Evolutionary conservation across 306 rosid species (phyloP), one percentile per base, ranked within the genome.

Genomic region (Gastrolobium bilobum): DNA sequence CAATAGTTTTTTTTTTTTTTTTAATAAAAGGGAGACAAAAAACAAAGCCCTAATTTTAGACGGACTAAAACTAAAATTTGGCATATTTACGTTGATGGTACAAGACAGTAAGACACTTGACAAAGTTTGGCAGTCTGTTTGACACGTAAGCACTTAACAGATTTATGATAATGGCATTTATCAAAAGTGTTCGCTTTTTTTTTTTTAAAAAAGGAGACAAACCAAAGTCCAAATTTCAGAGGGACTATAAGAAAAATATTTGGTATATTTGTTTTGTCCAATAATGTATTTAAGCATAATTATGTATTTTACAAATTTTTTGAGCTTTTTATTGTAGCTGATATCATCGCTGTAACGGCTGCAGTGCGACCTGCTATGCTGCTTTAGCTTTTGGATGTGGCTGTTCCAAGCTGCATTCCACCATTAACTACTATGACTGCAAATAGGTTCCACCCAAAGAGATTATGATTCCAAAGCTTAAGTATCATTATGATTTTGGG

Each of bases 401-500:
- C 31, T 48, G 5, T 13, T 68, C 58, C 58, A 68, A 0, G 5
- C 47, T 7, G 6, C 20, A 35, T 71, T 50, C 31, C 14, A 53
- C 15, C 26, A 6, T 7, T 37, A 15, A n/a, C 20, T 44, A 56
- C 60, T 29, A 35, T 57, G 68, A 31, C 56, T 29, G 9, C 20
- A 71, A 50, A 51, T 63, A 52, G 40, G 56, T 50, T 59, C 63
- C 77, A 47, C 14, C 43, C 71, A 44, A 58, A 2, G 56, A 39
- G 14, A 34, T 52, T 71, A 13, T 39, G 78, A 38, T 72, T 44
- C 73, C 39, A 53, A 52, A 50, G 66, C 78, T 39, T 46, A 1
- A 7, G n/a, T 79, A 10, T 79, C 42, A 4, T 13, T 68, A 35
- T 20, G 50, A 34, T 44, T 57, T 68, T n/a, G 0, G 14, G 8